Percentiles rank a stretch among this genome's conserved stretches.
Conservation (phyloP, 495 filamentous ascomycete species). For the Schizothecium vesticola region DNA sequence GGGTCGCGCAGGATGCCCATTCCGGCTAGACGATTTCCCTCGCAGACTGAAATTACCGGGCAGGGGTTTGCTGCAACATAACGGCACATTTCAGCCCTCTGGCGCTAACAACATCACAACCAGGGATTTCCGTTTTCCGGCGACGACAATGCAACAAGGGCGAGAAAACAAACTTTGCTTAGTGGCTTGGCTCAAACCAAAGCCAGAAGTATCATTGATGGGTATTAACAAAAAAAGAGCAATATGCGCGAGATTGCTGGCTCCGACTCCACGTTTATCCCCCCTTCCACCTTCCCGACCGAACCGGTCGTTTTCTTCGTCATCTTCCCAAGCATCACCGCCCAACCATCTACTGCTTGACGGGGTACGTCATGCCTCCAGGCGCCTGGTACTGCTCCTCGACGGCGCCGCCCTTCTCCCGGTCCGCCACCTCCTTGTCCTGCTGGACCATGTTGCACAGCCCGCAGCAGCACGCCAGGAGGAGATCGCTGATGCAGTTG, state of each 20-base stretch:
- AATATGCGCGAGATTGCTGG: neutral
- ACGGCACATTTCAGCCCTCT: neutral
- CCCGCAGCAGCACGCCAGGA: slow-evolving; percentile 36
- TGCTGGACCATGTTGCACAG: slow-evolving; percentile 37
- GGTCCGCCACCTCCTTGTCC: slow-evolving; percentile 34
- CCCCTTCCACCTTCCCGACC: neutral
- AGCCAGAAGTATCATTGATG: neutral
- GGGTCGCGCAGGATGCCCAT: no score
- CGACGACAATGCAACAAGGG: neutral
- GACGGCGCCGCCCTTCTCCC: slow-evolving; percentile 6
- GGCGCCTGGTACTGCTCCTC: slow-evolving; percentile 25
- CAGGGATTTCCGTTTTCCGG: neutral
- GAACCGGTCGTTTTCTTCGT: neutral
- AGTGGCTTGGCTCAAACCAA: neutral
- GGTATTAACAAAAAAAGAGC: neutral
- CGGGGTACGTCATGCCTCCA: slow-evolving; percentile 24
- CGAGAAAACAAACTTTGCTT: neutral
- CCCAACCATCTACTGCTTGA: neutral
- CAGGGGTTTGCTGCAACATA: neutral
- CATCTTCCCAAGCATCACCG: neutral
- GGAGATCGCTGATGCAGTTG: slow-evolving; percentile 33
- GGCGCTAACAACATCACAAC: no score
- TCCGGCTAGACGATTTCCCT: neutral
- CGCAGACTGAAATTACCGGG: neutral
- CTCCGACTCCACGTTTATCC: neutral